Conservation (phyloP, 805 yeast genomes). For the Yamadazyma takamatsuzukensis region DNA sequence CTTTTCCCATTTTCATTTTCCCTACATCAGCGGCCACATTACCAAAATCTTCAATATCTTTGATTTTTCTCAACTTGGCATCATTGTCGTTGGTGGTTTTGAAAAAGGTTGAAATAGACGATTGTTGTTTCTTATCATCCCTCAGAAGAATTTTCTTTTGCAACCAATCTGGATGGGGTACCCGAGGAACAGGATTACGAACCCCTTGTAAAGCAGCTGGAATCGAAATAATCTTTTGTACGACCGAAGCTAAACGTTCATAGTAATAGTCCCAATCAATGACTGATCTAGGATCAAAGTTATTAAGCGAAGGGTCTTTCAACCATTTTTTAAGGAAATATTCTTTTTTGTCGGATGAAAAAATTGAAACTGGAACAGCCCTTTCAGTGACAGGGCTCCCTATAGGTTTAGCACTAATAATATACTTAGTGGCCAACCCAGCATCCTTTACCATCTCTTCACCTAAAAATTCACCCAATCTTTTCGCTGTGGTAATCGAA, state of each 20-base stretch:
- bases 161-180: constrained; percentile 93
- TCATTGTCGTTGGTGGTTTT: constrained; percentile 38
- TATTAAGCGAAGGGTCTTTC: constrained; percentile 67
- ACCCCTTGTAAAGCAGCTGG: constrained; percentile 95
- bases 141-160: constrained; percentile 54
- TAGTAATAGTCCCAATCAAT: constrained; percentile 93
- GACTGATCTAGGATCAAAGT: constrained; percentile 83
- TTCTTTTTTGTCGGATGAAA: constrained; percentile 82
- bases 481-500: constrained; percentile 89
- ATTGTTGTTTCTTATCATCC: constrained; percentile 71
- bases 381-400: constrained; percentile 93
- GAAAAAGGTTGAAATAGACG: constrained; percentile 59
- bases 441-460: constrained; percentile 95
- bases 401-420: constrained; percentile 78
- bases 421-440: constrained; percentile 92
- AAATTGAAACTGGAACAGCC: constrained; percentile 94
- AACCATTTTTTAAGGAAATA: constrained; percentile 84
- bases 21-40: constrained; percentile 19
- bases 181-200: constrained; percentile 89
- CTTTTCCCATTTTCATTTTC: constrained; percentile 42
- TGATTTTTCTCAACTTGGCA: constrained; percentile 28
- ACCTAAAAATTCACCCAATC: constrained; percentile 93
- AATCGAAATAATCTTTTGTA: constrained; percentile 91
- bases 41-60: constrained; percentile 77
- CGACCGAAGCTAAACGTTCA: constrained; percentile 86